Evolutionary conservation across 2,329 filamentous ascomycete species (phyloP).

Genomic region (Knoxdaviesia proteae): DNA sequence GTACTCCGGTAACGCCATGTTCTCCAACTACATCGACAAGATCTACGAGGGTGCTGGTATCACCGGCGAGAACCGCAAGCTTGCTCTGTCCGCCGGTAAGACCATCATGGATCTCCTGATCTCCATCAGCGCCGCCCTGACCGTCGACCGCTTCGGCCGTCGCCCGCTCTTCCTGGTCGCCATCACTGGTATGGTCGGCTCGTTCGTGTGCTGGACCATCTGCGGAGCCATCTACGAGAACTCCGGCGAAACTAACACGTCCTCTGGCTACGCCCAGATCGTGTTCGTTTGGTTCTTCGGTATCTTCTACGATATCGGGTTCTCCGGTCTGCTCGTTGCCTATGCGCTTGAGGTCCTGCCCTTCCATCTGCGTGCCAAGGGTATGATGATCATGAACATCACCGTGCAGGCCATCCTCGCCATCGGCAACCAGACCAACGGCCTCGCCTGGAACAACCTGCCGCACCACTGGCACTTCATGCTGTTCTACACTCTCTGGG

Average conservation of each 20-base stretch:
- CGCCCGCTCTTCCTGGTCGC: conserved; percentile 31
- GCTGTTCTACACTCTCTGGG: conserved; percentile 45
- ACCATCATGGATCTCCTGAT: conserved; percentile 37
- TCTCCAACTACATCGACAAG: conserved; percentile 44
- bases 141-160: conserved; percentile 28
- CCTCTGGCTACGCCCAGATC: conserved; percentile 31
- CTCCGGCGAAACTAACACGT: conserved; percentile 18
- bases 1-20: conserved; percentile 45
- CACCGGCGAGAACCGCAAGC: conserved; percentile 31
- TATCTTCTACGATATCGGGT: conserved; percentile 38
- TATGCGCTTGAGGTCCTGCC: conserved; percentile 39
- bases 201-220: conserved; percentile 29
- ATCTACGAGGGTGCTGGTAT: conserved; percentile 43
- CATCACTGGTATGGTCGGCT: conserved; percentile 24
- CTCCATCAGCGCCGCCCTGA: conserved; percentile 29
- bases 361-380: conserved; percentile 35
- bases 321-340: conserved; percentile 33
- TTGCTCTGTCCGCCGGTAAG: conserved; percentile 32
- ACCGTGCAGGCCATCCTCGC: conserved; percentile 39
- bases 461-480: conserved; percentile 43
- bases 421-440: conserved; percentile 41
- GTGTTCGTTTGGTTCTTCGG: conserved; percentile 39
- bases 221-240: conserved; percentile 30
- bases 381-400: conserved; percentile 44
- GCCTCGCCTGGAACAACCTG: conserved; percentile 37